These are phyloP conservation scores for Onygenales sp. DNA, from an alignment of 2,329 filamentous ascomycete genomes.

Conservation along the genomic window DNA sequence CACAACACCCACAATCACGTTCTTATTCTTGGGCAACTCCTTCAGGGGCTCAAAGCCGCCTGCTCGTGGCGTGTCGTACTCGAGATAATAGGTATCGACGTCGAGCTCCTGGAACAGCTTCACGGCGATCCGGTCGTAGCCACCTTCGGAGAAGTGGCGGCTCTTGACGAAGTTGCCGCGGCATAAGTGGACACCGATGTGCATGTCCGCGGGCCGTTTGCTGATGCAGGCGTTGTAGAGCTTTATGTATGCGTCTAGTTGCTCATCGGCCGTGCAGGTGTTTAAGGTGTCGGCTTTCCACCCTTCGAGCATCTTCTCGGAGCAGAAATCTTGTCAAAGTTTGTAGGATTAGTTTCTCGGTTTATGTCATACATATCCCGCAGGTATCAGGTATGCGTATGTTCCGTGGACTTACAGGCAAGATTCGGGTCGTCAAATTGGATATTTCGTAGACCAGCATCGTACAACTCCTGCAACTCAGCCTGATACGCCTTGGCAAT, in stretches of 20 bases:
- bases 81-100: slow-evolving; percentile 59
- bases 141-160: slow-evolving; percentile 57
- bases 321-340: slow-evolving; percentile 56
- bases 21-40: slow-evolving; percentile 51
- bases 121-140: slow-evolving; percentile 57
- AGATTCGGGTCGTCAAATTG: slow-evolving; percentile 60
- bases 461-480: slow-evolving; percentile 53
- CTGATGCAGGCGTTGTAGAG: slow-evolving; percentile 65
- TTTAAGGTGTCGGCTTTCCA: slow-evolving; percentile 62
- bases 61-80: slow-evolving; percentile 57
- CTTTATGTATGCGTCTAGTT: slow-evolving; percentile 65
- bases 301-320: slow-evolving; percentile 59
- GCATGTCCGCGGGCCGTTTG: slow-evolving; percentile 58
- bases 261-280: slow-evolving; percentile 56
- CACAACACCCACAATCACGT: slow-evolving; percentile 55
- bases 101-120: slow-evolving; percentile 56
- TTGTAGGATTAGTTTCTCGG: neutral
- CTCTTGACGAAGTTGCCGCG: slow-evolving; percentile 56
- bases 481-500: slow-evolving; percentile 56
- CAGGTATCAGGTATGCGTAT: neutral
- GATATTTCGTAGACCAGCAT: slow-evolving; percentile 55
- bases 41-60: slow-evolving; percentile 58
- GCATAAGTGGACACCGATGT: slow-evolving; percentile 69
- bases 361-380: neutral
- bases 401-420: slow-evolving; percentile 44